These are phyloP conservation scores for Cryptosporidium meleagridis DNA, from an alignment of 169 alveolate genomes.

Conservation along the genomic window DNA sequence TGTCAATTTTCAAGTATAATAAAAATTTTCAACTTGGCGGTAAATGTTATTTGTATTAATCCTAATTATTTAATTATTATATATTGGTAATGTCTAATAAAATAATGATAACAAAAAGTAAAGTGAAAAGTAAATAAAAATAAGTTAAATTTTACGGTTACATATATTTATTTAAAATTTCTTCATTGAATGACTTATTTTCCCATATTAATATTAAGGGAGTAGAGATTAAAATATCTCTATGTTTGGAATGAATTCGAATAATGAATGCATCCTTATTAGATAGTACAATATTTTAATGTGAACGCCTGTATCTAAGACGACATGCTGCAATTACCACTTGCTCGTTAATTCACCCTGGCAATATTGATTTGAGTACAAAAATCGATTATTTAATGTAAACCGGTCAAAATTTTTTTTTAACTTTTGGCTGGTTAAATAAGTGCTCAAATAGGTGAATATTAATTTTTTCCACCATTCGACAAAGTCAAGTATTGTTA, in stretches of 20 bases:
- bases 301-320: conserved; percentile 69
- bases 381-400: background rate
- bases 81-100: background rate
- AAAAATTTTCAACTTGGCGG: background rate
- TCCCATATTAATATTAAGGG: background rate
- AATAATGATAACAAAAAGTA: too few relatives aligned
- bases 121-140: too few relatives aligned
- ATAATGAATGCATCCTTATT: background rate
- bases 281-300: background rate
- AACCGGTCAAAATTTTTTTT: background rate
- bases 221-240: background rate
- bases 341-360: conserved; percentile 72
- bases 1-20: background rate
- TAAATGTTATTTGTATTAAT: too few relatives aligned
- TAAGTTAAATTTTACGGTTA: background rate
- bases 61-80: too few relatives aligned
- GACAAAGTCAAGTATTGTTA: too few relatives aligned
- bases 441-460: background rate
- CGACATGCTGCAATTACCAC: conserved; percentile 28
- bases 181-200: background rate
- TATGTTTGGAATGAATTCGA: background rate
- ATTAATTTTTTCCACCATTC: background rate
- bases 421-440: background rate
- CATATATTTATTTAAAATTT: too few relatives aligned
- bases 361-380: conserved; percentile 12